phyloP scores from a whole-genome alignment of 2,329 filamentous ascomycete genomes.

The Aspergillus transmontanensis region DNA sequence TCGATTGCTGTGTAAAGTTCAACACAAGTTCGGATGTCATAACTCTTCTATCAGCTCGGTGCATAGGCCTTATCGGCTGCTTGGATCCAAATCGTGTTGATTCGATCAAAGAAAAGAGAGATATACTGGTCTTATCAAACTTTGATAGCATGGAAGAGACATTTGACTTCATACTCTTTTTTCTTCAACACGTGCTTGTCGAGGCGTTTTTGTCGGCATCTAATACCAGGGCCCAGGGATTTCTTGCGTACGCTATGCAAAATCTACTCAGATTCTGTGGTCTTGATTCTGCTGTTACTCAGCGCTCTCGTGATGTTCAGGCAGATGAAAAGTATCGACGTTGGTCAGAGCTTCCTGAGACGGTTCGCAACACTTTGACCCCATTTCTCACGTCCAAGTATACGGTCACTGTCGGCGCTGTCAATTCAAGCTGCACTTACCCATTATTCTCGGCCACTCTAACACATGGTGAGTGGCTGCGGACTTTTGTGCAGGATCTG shows the following conservation, averaged over 20 bases:
- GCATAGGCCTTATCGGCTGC: conserved; percentile 85
- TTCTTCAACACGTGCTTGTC: conserved; percentile 84
- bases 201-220: conserved; percentile 89
- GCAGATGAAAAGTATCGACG: conserved; percentile 66
- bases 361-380: conserved; percentile 76
- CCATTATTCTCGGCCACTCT: conserved; percentile 73
- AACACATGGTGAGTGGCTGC: conserved; percentile 79
- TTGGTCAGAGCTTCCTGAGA: conserved; percentile 77
- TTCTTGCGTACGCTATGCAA: conserved; percentile 93
- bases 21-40: conserved; percentile 69
- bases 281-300: conserved; percentile 61
- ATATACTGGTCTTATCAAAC: conserved; percentile 86
- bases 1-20: conserved; percentile 85
- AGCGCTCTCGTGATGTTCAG: conserved; percentile 57
- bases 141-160: conserved; percentile 78
- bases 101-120: conserved; percentile 71
- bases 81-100: conserved; percentile 90
- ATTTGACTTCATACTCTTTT: conserved; percentile 80
- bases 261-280: conserved; percentile 79
- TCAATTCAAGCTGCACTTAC: conserved; percentile 63
- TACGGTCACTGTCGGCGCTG: conserved; percentile 64
- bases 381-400: conserved; percentile 89
- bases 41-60: conserved; percentile 73
- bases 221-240: conserved; percentile 84
- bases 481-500: conserved; percentile 77